These are phyloP conservation scores for Eucalyptus leucophloia DNA, from an alignment of 345 rosid species.

Conservation along the genomic window DNA sequence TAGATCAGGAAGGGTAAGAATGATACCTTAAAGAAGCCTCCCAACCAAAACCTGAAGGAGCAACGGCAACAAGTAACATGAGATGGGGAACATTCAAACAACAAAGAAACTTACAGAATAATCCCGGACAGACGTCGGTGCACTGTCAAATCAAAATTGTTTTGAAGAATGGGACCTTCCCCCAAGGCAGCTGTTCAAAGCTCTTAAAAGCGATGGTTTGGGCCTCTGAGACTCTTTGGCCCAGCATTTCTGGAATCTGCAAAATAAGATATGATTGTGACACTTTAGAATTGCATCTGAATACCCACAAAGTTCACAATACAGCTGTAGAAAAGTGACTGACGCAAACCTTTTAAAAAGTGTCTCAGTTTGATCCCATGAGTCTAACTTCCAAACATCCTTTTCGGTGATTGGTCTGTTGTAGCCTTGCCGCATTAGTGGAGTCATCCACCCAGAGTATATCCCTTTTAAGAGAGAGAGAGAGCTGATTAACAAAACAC, in stretches of 20 bases:
- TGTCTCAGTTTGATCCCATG: conserved; percentile 90
- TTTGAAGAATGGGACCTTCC: conserved; percentile 26
- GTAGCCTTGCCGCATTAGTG: conserved; percentile 81
- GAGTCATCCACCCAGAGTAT: conserved; percentile 77
- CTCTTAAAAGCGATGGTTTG: conserved; percentile 89
- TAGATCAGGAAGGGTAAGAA: background rate
- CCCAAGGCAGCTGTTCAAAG: conserved; percentile 73
- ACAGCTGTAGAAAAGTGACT: background rate
- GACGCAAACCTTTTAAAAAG: conserved; percentile 42
- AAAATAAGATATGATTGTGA: background rate
- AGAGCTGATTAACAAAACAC: background rate
- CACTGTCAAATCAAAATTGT: background rate
- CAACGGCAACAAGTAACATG: background rate
- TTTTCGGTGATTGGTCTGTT: conserved; percentile 80
- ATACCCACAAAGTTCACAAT: background rate
- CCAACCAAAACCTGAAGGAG: conserved; percentile 78
- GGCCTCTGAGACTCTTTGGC: conserved; percentile 45
- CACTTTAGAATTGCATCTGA: background rate
- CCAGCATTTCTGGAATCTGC: conserved; percentile 81
- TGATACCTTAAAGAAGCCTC: conserved; percentile 77
- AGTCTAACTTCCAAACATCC: conserved; percentile 92
- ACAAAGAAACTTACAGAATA: background rate
- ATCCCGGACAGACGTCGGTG: background rate
- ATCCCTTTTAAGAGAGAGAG: conserved; percentile 23
- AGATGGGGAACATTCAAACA: background rate